Evolutionary conservation across 441 rosid genomes (phyloP).

Genomic region (Aleurites moluccanus): DNA sequence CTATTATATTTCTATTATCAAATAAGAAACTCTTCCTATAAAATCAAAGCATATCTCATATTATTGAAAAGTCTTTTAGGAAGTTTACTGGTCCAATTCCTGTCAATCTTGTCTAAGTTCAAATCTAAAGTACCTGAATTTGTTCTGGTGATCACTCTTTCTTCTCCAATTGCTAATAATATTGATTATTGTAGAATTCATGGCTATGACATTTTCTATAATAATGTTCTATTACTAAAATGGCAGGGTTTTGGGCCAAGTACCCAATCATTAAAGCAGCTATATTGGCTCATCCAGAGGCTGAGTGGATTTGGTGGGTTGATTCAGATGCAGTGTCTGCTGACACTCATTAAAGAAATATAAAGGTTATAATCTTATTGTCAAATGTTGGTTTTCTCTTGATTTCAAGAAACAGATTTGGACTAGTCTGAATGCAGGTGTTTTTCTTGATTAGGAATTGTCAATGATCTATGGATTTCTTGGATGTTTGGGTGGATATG

Average conservation of each 20-base stretch:
- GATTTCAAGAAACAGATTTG: conserved; percentile 62
- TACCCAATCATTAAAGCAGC: conserved; percentile 64
- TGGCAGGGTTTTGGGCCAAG: conserved; percentile 81
- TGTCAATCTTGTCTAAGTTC: conserved; percentile 48
- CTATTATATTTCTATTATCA: conserved; percentile 34
- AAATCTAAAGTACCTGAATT: conserved; percentile 48
- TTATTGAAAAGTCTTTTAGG: conserved; percentile 51
- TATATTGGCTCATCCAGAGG: conserved; percentile 93
- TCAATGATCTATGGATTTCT: conserved; percentile 89
- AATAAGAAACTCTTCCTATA: conserved; percentile 59
- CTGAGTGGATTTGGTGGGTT: conserved; percentile 99
- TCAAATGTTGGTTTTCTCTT: conserved; percentile 67
- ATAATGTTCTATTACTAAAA: conserved; percentile 60
- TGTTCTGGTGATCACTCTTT: conserved; percentile 47
- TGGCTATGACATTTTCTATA: conserved; percentile 72
- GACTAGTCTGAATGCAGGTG: conserved; percentile 82
- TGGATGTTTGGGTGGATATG: conserved; percentile 65
- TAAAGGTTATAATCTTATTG: conserved; percentile 62
- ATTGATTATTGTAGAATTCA: conserved; percentile 84
- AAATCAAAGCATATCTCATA: conserved; percentile 79
- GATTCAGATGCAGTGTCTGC: conserved; percentile 87
- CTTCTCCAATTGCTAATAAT: conserved; percentile 52
- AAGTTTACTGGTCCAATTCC: conserved; percentile 49
- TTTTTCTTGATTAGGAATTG: conserved; percentile 70
- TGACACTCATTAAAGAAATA: conserved; percentile 70